Evolutionary conservation across 2,329 filamentous ascomycete genomes (phyloP), one percentile per base, ranked within the genome.

Genomic region (Ceratocystis eucalypticola): DNA sequence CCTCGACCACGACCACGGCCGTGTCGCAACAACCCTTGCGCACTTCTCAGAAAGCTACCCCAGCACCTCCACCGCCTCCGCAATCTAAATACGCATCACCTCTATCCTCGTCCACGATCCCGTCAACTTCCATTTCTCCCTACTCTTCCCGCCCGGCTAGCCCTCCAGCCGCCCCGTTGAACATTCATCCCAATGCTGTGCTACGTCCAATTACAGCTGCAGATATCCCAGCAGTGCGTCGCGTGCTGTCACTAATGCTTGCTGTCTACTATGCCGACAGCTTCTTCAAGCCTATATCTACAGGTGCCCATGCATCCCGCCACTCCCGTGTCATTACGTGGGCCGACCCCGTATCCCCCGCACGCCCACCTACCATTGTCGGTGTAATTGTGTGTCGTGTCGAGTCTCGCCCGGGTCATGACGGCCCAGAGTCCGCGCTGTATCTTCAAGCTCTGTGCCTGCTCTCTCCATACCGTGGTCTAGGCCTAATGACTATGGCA

Each of bases 381-480:
- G 85, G 85, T 65, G 83, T 82, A 45, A 75, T 88, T 50, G 79
- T 87, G 68, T 86, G 83, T 72, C 82, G 83, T n/a, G 74, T 85
- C 62, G 84, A 87, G 70, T 77, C 76, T n/a, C 77, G 76, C 28
- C 74, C 74, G 50, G 75, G 77, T 70, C 63, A 68, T 67, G 75
- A 76, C 70, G 64, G 68, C 67, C 68, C 71, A 22, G 67, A 73
- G 4, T 76, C 81, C 68, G 79, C 79, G 68, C 76, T 88, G 5
- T 88, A 88, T 74, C 82, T 88, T 70, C 85, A 86, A 72, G 85
- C 83, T 3, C 78, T 88, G 1, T 80, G 80, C 50, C 77, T 88
- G 1, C 80, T 87, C 12, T 82, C 84, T 6, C 85, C 85, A 0
- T 88, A 86, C 74, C 80, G 85, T 28, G 75, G 77, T 2, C 77